Percentiles rank a stretch among this genome's conserved stretches.
Evolutionary conservation across 208 protist genomes (phyloP).

Genomic region (Vickermania spadyakhi): DNA sequence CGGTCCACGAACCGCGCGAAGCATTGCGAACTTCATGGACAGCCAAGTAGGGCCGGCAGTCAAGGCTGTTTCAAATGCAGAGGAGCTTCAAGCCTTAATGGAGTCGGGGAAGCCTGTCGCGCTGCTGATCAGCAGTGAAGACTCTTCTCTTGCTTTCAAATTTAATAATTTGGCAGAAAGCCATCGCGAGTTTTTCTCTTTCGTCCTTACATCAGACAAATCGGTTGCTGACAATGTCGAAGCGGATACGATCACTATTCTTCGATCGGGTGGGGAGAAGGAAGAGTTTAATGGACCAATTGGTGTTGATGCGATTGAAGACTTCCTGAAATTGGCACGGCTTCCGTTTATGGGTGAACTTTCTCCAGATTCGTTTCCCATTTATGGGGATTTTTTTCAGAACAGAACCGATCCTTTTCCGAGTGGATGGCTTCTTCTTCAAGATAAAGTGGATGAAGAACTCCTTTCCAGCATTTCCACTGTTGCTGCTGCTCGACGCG

Average conservation of each 20-base stretch:
- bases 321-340: constrained; percentile 37
- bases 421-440: constrained; percentile 69
- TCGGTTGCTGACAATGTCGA: constrained; percentile 27
- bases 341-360: constrained; percentile 69
- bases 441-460: constrained; percentile 12
- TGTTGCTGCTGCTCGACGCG: constrained; percentile 65
- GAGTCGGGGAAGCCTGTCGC: constrained; percentile 23
- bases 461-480: constrained; percentile 21
- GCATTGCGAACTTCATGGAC: constrained; percentile 55
- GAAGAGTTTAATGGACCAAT: constrained; percentile 29
- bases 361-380: constrained; percentile 14
- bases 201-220: constrained; percentile 49
- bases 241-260: constrained; percentile 59
- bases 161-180: constrained; percentile 20
- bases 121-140: constrained; percentile 40
- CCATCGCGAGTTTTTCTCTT: constrained; percentile 36
- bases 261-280: constrained; percentile 27
- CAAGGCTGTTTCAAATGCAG: constrained; percentile 15
- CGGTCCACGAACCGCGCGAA: constrained; percentile 41
- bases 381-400: constrained; percentile 55
- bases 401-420: constrained; percentile 17
- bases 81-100: constrained; percentile 57
- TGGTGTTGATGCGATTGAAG: constrained; percentile 25
- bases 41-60: constrained; percentile 39
- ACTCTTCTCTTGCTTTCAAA: constrained; percentile 22